These are phyloP conservation scores for Piper longum DNA, from an alignment of 164 flowering plant species.

Conservation along the genomic window DNA sequence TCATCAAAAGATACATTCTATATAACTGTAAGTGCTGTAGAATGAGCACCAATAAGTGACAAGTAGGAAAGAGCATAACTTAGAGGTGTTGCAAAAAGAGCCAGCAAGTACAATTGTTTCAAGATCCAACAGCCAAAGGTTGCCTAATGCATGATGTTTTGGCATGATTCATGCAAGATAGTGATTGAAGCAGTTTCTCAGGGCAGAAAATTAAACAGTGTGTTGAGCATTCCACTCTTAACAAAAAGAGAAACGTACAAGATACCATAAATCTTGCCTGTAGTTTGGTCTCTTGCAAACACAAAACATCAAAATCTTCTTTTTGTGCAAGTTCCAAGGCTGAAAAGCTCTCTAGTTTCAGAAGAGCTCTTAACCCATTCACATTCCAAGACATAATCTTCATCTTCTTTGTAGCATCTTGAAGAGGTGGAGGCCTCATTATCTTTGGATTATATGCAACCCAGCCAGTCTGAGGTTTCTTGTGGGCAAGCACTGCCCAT, in stretches of 20 bases:
- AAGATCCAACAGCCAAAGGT: too few species aligned
- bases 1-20: too few species aligned
- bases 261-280: constrained; percentile 38
- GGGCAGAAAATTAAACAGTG: too few species aligned
- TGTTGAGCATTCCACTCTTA: background rate
- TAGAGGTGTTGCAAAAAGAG: too few species aligned
- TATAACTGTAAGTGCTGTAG: background rate
- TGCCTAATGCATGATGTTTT: too few species aligned
- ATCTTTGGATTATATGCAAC: constrained; percentile 74
- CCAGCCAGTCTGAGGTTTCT: constrained; percentile 89
- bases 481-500: constrained; percentile 83
- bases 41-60: too few species aligned
- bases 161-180: too few species aligned
- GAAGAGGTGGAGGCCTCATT: constrained; percentile 67
- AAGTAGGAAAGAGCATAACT: too few species aligned
- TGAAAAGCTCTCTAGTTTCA: constrained; percentile 56
- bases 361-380: constrained; percentile 80
- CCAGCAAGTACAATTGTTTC: too few species aligned
- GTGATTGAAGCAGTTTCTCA: too few species aligned
- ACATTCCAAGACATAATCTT: constrained; percentile 96
- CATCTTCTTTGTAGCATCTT: constrained; percentile 25
- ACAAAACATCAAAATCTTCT: constrained; percentile 84
- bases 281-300: constrained; percentile 94
- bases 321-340: constrained; percentile 57
- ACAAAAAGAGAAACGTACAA: background rate